Evolutionary conservation across 352 stramenopile species (phyloP), one percentile per base, ranked within the genome.

Genomic region (Globisporangium radiosum): DNA sequence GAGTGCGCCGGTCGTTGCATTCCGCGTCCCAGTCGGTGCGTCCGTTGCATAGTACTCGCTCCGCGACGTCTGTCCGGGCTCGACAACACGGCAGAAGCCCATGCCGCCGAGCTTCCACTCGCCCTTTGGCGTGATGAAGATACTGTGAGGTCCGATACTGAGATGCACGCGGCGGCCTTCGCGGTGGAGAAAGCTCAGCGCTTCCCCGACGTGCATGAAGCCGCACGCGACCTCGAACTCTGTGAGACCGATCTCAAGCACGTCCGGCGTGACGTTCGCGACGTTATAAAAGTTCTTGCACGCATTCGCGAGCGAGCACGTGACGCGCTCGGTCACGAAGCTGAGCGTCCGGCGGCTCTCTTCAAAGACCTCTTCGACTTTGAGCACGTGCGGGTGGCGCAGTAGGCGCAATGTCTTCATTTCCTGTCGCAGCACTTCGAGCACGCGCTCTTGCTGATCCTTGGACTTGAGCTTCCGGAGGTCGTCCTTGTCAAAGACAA

Each of bases 51-150:
- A 94, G 60, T 94, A 95, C 66, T 94, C 84, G 62, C 81, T 92
- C 55, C 84, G 74, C 11, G 82, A 92, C n/a, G 66, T 88, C 59
- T 92, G 76, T 2, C 85, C 85, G 0, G 83, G 85, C 57, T 95
- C 85, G 5, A 95, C 79, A 50, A 93, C 76, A 47, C 84, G 75
- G 47, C 84, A 93, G 58, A 96, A 96, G 64, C 88, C 87, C 78
- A 96, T 93, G 10, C 90, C 88, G 25, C 87, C 88, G 15, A 97
- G 75, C 64, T 97, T 97, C 86, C 87, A 97, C 64, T 95, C 82
- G 56, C 90, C 90, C 64, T 92, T 96, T 45, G 88, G 82, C 48
- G 90, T 95, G 37, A 97, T 88, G 67, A 97, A 96, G 60, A 97
- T 87, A 49, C 86, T 96, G 54, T 94, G 75, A 36, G 90, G 88